A percentile compares a stretch with the other conserved stretches of the same genome.
Conservation (phyloP, 2,329 filamentous ascomycete species). For the Metarhizium rileyi region DNA sequence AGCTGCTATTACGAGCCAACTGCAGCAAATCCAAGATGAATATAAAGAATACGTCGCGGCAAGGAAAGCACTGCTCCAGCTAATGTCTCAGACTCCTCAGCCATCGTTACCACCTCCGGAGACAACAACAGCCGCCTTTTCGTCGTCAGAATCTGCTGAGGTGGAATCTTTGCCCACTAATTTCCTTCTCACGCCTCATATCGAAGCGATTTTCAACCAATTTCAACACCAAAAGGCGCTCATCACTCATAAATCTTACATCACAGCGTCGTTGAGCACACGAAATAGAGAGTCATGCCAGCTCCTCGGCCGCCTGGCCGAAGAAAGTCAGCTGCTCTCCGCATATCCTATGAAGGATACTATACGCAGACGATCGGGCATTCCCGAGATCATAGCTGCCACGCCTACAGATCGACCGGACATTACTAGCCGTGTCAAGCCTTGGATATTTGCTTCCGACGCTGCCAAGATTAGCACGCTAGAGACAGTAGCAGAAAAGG, state of each 20-base stretch:
- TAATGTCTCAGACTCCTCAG: constrained; percentile 24
- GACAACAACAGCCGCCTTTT: neutral
- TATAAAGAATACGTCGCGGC: constrained; percentile 43
- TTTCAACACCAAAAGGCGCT: constrained; percentile 47
- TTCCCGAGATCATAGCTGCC: constrained; percentile 32
- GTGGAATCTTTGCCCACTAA: constrained; percentile 15
- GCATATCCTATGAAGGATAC: constrained; percentile 34
- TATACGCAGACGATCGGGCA: constrained; percentile 26
- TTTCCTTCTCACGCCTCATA: constrained; percentile 45
- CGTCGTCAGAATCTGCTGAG: constrained; percentile 6
- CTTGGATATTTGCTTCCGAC: constrained; percentile 52
- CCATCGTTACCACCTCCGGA: constrained; percentile 11
- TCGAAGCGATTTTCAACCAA: constrained; percentile 41
- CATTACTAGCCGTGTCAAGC: constrained; percentile 35
- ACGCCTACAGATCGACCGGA: constrained; percentile 27
- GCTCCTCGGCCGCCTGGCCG: constrained; percentile 42
- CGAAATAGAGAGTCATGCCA: constrained; percentile 42
- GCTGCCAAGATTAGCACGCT: constrained; percentile 49
- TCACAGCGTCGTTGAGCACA: constrained; percentile 38
- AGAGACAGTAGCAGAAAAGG: constrained; percentile 47
- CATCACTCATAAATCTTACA: constrained; percentile 49
- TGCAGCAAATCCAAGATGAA: constrained; percentile 41
- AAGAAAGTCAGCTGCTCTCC: constrained; percentile 53
- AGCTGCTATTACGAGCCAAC: constrained; percentile 25
- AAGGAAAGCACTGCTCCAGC: constrained; percentile 37